Conservation (phyloP, 305 asterid genomes). For the Coffea humblotiana region DNA sequence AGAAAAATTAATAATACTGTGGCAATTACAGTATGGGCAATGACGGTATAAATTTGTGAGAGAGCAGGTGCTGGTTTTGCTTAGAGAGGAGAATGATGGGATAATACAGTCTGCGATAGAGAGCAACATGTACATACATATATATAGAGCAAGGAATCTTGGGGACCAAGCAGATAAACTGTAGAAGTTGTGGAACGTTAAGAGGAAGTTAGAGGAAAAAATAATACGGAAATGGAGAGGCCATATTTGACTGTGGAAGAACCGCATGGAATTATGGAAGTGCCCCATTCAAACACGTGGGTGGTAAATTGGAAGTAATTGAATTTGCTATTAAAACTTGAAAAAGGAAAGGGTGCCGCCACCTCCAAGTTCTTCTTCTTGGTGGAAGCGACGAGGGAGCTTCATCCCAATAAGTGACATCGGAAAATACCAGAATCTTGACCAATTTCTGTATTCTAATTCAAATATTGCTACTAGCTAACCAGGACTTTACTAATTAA, state of each 20-base stretch:
- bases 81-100: neutral
- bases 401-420: neutral
- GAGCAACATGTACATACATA: neutral
- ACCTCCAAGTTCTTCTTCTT: neutral
- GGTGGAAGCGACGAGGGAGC: neutral
- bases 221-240: neutral
- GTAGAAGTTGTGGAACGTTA: neutral
- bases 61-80: neutral
- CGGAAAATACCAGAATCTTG: conserved; percentile 1
- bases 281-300: conserved; percentile 13
- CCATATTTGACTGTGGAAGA: conserved; percentile 17
- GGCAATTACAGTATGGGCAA: neutral
- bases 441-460: neutral
- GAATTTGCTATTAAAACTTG: neutral
- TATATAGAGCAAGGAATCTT: neutral
- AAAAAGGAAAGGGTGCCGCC: neutral
- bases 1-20: neutral
- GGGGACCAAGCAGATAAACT: neutral
- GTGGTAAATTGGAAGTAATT: neutral
- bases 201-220: neutral
- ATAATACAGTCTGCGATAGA: neutral
- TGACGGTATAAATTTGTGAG: neutral
- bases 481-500: neutral
- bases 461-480: neutral
- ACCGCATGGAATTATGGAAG: neutral